A percentile compares a stretch with the other conserved stretches of the same genome.
These are phyloP conservation scores for Hamamelis virginiana DNA, from an alignment of 164 flowering plant species.

Conservation along the genomic window DNA sequence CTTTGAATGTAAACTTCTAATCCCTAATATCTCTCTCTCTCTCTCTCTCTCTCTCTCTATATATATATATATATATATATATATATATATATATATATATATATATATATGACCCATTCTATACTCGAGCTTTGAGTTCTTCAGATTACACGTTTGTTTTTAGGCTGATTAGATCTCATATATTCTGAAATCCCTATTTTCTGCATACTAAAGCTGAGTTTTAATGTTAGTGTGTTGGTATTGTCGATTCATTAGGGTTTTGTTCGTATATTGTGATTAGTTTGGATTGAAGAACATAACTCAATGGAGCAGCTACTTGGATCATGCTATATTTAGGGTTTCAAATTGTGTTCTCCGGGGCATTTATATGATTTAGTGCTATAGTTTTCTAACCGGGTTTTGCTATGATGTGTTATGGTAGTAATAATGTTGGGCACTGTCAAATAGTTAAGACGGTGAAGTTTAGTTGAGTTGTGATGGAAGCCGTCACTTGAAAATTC, in stretches of 20 bases:
- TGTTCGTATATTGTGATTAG: background rate
- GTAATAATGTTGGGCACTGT: background rate
- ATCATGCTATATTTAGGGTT: background rate
- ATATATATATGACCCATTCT: background rate
- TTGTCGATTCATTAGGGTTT: constrained; percentile 1
- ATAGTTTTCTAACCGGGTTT: too few relatives aligned
- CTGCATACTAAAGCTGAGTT: background rate
- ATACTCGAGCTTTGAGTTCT: background rate
- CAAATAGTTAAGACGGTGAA: background rate
- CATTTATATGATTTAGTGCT: too few relatives aligned
- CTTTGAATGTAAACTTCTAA: constrained; percentile 4
- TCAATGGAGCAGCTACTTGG: background rate
- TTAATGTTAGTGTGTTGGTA: background rate
- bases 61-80: too few relatives aligned
- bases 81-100: too few relatives aligned
- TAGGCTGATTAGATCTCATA: background rate
- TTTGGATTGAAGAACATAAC: background rate
- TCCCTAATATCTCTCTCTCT: background rate
- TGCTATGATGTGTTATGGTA: too few relatives aligned
- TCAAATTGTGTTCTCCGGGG: background rate
- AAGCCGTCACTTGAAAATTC: background rate
- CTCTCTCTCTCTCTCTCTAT: background rate
- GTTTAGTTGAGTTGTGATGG: background rate
- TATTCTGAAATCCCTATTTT: constrained; percentile 6
- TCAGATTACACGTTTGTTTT: background rate